Conservation (phyloP, 768 basidiomycete species). For the Russula virescens region DNA sequence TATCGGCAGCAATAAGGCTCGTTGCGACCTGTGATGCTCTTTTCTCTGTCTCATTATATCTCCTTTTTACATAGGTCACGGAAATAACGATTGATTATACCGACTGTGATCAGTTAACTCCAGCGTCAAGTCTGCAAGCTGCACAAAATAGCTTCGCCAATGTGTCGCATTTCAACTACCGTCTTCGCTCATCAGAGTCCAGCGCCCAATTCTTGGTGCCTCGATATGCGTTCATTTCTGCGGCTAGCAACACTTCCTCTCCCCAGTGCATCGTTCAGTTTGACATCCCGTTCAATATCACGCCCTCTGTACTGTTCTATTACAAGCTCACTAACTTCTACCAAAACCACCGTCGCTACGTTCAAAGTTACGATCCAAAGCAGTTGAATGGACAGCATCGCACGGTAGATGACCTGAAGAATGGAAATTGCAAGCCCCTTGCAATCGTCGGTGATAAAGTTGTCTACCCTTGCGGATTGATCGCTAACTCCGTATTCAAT, state of each 20-base stretch:
- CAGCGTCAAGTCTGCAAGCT: conserved; percentile 37
- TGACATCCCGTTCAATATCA: conserved; percentile 70
- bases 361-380: conserved; percentile 78
- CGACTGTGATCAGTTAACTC: conserved; percentile 66
- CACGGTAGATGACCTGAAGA: conserved; percentile 42
- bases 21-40: conserved; percentile 19
- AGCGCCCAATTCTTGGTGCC: conserved; percentile 47
- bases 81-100: conserved; percentile 97
- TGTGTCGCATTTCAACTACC: conserved; percentile 59
- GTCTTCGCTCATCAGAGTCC: conserved; percentile 56
- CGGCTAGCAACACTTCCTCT: conserved; percentile 37
- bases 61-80: conserved; percentile 51
- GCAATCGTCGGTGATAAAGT: conserved; percentile 45
- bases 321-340: conserved; percentile 96
- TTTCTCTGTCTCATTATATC: not conserved
- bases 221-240: conserved; percentile 64
- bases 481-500: conserved; percentile 96
- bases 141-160: conserved; percentile 42
- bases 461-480: conserved; percentile 93
- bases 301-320: conserved; percentile 78
- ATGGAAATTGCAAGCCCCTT: conserved; percentile 86
- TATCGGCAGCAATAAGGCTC: conserved; percentile 74
- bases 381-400: conserved; percentile 77
- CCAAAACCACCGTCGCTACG: conserved; percentile 98
- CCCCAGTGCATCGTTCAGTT: conserved; percentile 77